These are phyloP conservation scores for Trifolium fragiferum DNA, from an alignment of 306 rosid species.

Conservation along the genomic window DNA sequence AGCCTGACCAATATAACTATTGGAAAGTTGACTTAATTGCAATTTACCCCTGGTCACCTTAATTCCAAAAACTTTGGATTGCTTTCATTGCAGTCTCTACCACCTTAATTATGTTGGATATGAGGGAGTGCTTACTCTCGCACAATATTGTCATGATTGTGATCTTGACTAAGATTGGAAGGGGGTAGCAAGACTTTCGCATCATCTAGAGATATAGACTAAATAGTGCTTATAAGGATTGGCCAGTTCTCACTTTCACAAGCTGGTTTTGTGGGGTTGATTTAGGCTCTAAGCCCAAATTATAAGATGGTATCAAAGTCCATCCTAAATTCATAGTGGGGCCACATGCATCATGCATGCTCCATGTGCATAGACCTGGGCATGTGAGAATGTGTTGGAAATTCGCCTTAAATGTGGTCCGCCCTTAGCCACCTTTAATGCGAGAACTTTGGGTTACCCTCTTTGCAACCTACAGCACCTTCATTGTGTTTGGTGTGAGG, in stretches of 20 bases:
- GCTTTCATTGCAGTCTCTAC: not conserved
- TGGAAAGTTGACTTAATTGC: not conserved
- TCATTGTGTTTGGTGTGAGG: not conserved
- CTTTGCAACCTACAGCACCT: not conserved
- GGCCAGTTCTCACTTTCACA: slow-evolving; percentile 3
- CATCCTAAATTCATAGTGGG: not conserved
- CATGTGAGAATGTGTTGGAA: not conserved
- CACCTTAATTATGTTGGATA: not conserved
- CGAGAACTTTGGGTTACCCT: not conserved
- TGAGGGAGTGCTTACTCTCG: not conserved
- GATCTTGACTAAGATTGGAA: not conserved
- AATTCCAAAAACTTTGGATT: not conserved
- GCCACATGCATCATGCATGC: not conserved
- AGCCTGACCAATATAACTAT: not conserved
- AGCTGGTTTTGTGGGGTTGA: not conserved
- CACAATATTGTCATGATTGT: not conserved
- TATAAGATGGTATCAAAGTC: not conserved
- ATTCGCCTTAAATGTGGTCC: not conserved
- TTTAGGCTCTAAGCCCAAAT: slow-evolving; percentile 1
- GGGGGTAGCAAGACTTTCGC: not conserved
- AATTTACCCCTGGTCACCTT: not conserved
- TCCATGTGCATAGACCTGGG: not conserved
- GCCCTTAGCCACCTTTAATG: not conserved
- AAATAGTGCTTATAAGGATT: not conserved
- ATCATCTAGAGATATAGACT: not conserved